phyloP scores from a whole-genome alignment of 176 grass and related monocot genomes.

The Ananas comosus region DNA sequence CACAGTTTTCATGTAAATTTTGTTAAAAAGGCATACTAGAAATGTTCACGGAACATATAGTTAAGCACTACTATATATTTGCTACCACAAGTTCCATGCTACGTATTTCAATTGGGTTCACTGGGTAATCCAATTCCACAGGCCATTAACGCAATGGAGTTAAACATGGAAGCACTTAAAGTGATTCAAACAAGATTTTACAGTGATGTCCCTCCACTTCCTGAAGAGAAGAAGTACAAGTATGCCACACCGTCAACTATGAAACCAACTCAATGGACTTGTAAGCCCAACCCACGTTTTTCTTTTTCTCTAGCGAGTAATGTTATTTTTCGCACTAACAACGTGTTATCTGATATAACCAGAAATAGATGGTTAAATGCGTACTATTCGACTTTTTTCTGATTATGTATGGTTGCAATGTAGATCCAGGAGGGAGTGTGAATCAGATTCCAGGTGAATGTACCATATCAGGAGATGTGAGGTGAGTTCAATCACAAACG shows the following conservation, averaged over 20 bases:
- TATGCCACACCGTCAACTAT: constrained; percentile 97
- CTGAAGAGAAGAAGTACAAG: constrained; percentile 66
- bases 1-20: no score
- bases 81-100: no score
- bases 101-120: no score
- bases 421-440: constrained; percentile 85
- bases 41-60: no score
- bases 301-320: background rate
- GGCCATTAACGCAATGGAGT: constrained; percentile 87
- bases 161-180: constrained; percentile 90
- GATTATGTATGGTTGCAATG: constrained; percentile 22
- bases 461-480: constrained; percentile 95
- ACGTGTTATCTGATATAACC: no score
- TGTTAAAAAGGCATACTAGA: no score
- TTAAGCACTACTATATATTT: no score
- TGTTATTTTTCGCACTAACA: background rate
- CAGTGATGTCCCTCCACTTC: constrained; percentile 58
- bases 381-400: no score
- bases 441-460: constrained; percentile 98
- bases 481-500: constrained; percentile 21
- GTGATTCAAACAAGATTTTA: constrained; percentile 85
- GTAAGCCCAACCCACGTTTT: constrained; percentile 34
- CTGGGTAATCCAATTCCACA: constrained; percentile 3
- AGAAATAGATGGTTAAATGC: no score
- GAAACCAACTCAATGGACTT: constrained; percentile 97